Percentiles rank a stretch among this genome's conserved stretches.
Conservation (phyloP, 768 basidiomycete genomes). For the Favolaschia claudopus region DNA sequence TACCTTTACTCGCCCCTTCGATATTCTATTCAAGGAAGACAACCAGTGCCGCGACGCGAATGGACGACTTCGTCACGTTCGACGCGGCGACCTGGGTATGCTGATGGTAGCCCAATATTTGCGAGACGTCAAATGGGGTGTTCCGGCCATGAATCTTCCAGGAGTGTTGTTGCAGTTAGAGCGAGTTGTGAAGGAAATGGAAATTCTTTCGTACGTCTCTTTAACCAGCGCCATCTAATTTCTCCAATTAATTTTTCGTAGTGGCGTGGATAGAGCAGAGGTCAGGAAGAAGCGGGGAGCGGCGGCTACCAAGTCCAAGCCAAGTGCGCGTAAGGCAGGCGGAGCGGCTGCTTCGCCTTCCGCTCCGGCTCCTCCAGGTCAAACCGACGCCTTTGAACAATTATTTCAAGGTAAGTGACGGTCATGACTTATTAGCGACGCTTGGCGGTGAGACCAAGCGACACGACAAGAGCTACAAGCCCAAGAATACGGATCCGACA, state of each 20-base stretch:
- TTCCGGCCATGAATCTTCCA: background rate
- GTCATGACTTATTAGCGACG: too few relatives aligned
- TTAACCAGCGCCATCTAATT: background rate
- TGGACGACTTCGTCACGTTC: background rate
- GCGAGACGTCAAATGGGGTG: constrained; percentile 3
- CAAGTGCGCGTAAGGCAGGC: too few relatives aligned
- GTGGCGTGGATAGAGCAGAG: background rate
- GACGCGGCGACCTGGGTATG: constrained; percentile 8
- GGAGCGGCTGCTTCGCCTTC: too few relatives aligned
- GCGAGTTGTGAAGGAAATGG: constrained; percentile 9
- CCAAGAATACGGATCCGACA: background rate
- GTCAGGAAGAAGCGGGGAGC: background rate
- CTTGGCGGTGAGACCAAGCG: background rate
- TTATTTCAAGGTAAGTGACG: too few relatives aligned
- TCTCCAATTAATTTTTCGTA: background rate
- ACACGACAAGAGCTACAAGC: background rate
- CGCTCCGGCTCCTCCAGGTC: too few relatives aligned
- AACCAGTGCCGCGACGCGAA: background rate
- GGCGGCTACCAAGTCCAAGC: too few relatives aligned
- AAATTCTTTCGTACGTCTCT: background rate
- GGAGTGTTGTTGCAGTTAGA: background rate
- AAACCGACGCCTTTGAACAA: too few relatives aligned
- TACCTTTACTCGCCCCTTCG: constrained; percentile 8
- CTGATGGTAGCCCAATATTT: background rate
- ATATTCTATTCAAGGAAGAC: constrained; percentile 11